phyloP scores from a whole-genome alignment of 768 basidiomycete genomes.

The Galerina sulciceps region DNA sequence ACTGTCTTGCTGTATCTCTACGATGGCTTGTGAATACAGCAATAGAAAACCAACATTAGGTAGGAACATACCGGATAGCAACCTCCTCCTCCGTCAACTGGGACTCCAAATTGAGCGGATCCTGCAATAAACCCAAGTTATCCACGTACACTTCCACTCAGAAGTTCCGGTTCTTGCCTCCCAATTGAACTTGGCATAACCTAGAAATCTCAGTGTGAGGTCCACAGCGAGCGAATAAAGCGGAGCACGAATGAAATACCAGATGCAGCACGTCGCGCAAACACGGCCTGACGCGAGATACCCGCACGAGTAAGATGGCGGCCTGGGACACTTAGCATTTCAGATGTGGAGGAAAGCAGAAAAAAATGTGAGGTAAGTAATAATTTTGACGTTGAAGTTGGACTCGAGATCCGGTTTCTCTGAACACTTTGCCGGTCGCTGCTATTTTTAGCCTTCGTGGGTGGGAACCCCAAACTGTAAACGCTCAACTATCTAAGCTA shows the following conservation, averaged over 20 bases:
- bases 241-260: neutral
- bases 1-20: conserved; percentile 79
- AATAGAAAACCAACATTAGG: conserved; percentile 15
- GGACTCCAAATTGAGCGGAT: conserved; percentile 80
- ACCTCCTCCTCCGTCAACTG: conserved; percentile 89
- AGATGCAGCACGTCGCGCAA: conserved; percentile 26
- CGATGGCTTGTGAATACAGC: conserved; percentile 3
- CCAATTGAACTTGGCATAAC: conserved; percentile 47
- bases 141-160: neutral
- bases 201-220: conserved; percentile 23
- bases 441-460: too few species aligned
- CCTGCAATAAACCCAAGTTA: conserved; percentile 47
- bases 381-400: neutral
- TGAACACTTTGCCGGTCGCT: neutral
- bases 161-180: conserved; percentile 32
- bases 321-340: conserved; percentile 17
- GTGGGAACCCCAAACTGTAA: too few species aligned
- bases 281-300: conserved; percentile 1
- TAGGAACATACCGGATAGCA: conserved; percentile 69
- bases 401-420: conserved; percentile 14
- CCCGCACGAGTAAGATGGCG: conserved; percentile 15
- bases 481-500: too few species aligned
- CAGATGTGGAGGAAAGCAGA: neutral
- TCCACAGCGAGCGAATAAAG: neutral
- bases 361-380: neutral